A percentile compares a stretch with the other conserved stretches of the same genome.
Evolutionary conservation across 1,284 basidiomycete species (phyloP).

Genomic region (Coniferiporia sulphurascens): DNA sequence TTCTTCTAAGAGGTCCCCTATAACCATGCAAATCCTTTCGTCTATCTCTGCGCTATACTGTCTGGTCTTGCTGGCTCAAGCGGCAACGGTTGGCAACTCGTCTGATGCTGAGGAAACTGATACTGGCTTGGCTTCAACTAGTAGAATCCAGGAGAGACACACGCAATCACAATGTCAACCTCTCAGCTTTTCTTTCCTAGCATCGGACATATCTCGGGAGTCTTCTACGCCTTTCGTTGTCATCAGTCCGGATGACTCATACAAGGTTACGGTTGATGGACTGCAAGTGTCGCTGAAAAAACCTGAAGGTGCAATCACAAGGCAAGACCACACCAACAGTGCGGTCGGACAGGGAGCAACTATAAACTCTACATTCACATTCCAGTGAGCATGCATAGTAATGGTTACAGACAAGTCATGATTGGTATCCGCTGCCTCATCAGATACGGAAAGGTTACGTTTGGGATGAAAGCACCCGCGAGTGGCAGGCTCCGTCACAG

Average conservation of each 20-base stretch:
- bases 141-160: neutral
- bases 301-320: conserved; percentile 30
- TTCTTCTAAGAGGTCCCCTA: too few relatives aligned
- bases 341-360: conserved; percentile 37
- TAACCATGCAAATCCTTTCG: neutral
- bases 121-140: neutral
- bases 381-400: conserved; percentile 27
- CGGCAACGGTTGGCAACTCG: conserved; percentile 2
- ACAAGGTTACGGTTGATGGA: conserved; percentile 26
- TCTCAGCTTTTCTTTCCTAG: conserved; percentile 25
- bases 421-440: neutral
- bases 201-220: conserved; percentile 20
- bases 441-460: conserved; percentile 36
- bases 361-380: conserved; percentile 38
- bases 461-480: conserved; percentile 31
- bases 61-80: conserved; percentile 13
- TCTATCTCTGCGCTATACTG: neutral
- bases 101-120: neutral
- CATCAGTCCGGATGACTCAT: conserved; percentile 32
- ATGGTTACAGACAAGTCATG: neutral
- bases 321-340: conserved; percentile 33
- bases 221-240: conserved; percentile 28
- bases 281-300: conserved; percentile 34
- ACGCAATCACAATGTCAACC: conserved; percentile 21
- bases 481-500: conserved; percentile 35